phyloP scores from a whole-genome alignment of 129 eudicot species.

The Heracleum sosnowskyi region DNA sequence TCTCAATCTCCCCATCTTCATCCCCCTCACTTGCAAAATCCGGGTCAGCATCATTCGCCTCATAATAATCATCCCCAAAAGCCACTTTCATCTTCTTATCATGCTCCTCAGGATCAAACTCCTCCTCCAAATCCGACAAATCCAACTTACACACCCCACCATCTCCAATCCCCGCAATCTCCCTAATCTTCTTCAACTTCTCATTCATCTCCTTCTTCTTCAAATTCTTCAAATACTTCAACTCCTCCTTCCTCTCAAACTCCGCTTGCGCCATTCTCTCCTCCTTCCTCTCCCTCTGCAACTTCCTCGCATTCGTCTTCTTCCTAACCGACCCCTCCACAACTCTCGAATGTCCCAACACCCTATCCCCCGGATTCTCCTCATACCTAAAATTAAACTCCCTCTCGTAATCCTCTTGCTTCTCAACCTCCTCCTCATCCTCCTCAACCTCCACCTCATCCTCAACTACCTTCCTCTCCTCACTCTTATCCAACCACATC shows the following conservation, averaged over 20 bases:
- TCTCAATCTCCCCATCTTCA: conserved; percentile 47
- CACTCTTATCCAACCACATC: conserved; percentile 59
- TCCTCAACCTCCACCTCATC: conserved; percentile 54
- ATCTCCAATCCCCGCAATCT: conserved; percentile 55
- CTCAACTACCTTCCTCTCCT: conserved; percentile 25
- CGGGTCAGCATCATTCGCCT: conserved; percentile 69
- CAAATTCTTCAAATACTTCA: conserved; percentile 79
- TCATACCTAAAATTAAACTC: conserved; percentile 69
- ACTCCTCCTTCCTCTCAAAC: conserved; percentile 64
- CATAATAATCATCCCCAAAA: conserved; percentile 58
- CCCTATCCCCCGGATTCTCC: conserved; percentile 74
- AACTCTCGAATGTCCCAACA: conserved; percentile 58
- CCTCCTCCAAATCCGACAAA: conserved; percentile 67
- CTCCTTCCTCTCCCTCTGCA: conserved; percentile 78
- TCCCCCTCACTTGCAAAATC: conserved; percentile 57
- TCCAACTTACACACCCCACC: conserved; percentile 34
- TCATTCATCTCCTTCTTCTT: conserved; percentile 81
- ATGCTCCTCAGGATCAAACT: conserved; percentile 68
- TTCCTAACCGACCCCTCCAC: conserved; percentile 84
- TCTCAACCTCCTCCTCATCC: conserved; percentile 73
- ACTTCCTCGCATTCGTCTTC: conserved; percentile 58
- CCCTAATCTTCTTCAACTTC: conserved; percentile 61
- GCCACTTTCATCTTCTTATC: conserved; percentile 76
- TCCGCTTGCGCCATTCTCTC: conserved; percentile 65
- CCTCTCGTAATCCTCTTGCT: conserved; percentile 80